phyloP scores from a whole-genome alignment of 2,329 filamentous ascomycete species.

The Leptographium flavum region DNA sequence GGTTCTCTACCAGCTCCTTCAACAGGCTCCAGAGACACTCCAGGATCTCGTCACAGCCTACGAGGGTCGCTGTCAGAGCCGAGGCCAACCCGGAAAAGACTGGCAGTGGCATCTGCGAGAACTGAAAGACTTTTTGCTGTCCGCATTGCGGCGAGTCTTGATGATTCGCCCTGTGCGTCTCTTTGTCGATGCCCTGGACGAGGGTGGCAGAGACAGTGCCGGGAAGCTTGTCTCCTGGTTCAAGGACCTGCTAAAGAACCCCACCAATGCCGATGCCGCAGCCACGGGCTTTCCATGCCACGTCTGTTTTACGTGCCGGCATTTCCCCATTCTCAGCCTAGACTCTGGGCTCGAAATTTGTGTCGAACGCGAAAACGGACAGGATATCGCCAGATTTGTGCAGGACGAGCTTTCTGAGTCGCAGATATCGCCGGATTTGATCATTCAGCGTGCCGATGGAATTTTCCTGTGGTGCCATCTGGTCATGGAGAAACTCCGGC shows the following conservation, averaged over 20 bases:
- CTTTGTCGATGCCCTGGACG: conserved; percentile 23
- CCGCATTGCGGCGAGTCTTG: conserved; percentile 12
- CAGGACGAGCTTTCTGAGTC: background rate
- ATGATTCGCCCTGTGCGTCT: conserved; percentile 12
- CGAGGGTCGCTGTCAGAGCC: background rate
- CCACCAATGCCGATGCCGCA: conserved; percentile 4
- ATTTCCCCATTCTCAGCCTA: conserved; percentile 16
- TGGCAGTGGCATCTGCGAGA: conserved; percentile 1
- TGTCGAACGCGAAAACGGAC: conserved; percentile 17
- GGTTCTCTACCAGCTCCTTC: conserved; percentile 19
- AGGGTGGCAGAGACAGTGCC: conserved; percentile 16
- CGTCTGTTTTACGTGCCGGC: conserved; percentile 20
- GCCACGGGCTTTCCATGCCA: conserved; percentile 4
- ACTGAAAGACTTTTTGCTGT: conserved; percentile 7
- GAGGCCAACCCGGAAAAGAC: conserved; percentile 4
- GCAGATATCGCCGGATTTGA: background rate
- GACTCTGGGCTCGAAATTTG: conserved; percentile 14
- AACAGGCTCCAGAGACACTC: conserved; percentile 10
- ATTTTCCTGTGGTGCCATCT: background rate
- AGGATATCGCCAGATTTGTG: conserved; percentile 13
- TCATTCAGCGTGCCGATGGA: background rate
- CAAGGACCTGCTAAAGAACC: conserved; percentile 12
- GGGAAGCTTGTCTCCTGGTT: conserved; percentile 11
- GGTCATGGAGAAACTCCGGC: background rate
- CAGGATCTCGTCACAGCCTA: conserved; percentile 4